Conservation (phyloP, 129 eudicot species). For the Pseudognaphalium luteoalbum region DNA sequence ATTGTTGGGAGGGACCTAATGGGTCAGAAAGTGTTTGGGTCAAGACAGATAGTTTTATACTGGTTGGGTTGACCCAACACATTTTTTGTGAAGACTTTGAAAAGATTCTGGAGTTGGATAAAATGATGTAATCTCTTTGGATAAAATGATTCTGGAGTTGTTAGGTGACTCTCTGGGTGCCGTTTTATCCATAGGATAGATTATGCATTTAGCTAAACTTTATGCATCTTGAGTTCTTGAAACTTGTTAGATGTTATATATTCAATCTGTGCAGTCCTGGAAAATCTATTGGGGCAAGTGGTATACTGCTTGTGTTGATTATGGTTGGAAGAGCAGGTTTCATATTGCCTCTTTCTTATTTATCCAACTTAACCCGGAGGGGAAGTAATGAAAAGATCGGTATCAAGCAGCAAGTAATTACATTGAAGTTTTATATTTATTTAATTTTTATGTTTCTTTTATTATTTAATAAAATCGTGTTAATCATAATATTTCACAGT, state of each 20-base stretch:
- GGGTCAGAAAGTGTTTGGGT: neutral
- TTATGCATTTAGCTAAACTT: neutral
- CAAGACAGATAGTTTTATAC: neutral
- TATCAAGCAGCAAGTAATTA: constrained; percentile 61
- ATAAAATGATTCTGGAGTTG: neutral
- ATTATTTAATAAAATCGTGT: neutral
- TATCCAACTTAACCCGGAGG: constrained; percentile 49
- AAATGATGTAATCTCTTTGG: neutral
- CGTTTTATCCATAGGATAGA: neutral
- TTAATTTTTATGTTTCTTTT: neutral
- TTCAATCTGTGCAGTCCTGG: constrained; percentile 50
- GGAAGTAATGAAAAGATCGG: constrained; percentile 36
- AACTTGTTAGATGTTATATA: neutral
- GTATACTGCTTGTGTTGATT: constrained; percentile 51
- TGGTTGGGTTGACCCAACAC: neutral
- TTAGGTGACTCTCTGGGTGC: neutral
- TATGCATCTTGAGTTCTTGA: neutral
- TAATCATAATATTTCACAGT: constrained; percentile 34
- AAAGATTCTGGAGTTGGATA: no score
- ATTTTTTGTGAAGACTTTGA: neutral
- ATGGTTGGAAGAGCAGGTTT: constrained; percentile 75
- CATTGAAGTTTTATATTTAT: neutral
- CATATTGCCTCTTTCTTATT: constrained; percentile 63
- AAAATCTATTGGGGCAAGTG: constrained; percentile 62
- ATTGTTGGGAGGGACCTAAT: no score